Base-by-base conservation (phyloP, 192 early-diverging fungal genomes). In the Linnemannia hyalina region DNA sequence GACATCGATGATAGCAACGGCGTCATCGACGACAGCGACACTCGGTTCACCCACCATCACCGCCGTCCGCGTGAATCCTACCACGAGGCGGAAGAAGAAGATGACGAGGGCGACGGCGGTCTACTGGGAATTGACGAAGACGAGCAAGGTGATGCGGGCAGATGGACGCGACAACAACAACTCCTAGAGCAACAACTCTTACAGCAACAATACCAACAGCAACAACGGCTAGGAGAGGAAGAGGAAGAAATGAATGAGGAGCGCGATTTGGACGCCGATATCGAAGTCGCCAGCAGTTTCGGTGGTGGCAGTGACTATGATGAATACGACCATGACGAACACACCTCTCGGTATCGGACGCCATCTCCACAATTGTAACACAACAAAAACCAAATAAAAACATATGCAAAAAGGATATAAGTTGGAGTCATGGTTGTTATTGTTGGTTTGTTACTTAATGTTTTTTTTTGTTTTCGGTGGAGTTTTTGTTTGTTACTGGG, bases 181-280 rank as follows among this genome's bases (percentile, higher is more conserved):
- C 44, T 46, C 44, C 10, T 15, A 15, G 44, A 13, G 44, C 44
- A 13, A 23, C 55, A 35, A 65, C 60, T n/a, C 15, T 52, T 52
- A 52, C 49, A 15, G 11, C 18, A 52, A 52, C 49, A 52, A 32
- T 29, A 65, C 3, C 60, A 65, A n/a, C 55, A 54, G 16, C 52
- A 54, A 6, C 52, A 60, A 26, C 55, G n/a, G n/a, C 55, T 8
- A 11, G 26, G 32, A 22, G 47, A 79, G 44, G 77, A 72, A 38
- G 69, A 72, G 36, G 69, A 54, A 11, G 75, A 60, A 32, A 40
- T 29, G 5, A 26, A 70, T n/a, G 73, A 81, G 10, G 79, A 65
- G 40, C 80, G 68, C 26, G 81, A 82, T 73, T 44, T 82, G 44
- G 81, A 82, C 41, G 81, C 44, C 5, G 81, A 77, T n/a, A 72